Evolutionary conservation across 2,329 filamentous ascomycete genomes (phyloP).

Genomic region (Pleoardoris graminearum): DNA sequence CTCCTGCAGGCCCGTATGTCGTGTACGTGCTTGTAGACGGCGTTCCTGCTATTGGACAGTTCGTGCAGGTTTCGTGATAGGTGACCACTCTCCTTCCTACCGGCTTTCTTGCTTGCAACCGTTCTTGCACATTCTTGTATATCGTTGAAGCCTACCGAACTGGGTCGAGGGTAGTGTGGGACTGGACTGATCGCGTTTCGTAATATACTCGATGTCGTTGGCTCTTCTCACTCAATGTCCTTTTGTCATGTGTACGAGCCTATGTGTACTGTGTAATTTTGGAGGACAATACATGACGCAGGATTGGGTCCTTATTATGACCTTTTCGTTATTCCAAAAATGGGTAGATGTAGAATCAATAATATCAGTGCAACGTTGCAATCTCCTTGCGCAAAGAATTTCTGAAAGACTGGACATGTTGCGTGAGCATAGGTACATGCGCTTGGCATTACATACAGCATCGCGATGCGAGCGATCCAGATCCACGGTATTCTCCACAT

Average conservation of each 20-base stretch:
- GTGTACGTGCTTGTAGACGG: slow-evolving; percentile 62
- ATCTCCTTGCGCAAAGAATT: too few species aligned
- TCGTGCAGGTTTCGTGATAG: slow-evolving; percentile 50
- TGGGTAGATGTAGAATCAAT: too few species aligned
- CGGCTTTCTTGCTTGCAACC: not conserved
- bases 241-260: not conserved
- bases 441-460: not conserved
- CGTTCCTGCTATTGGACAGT: slow-evolving; percentile 57
- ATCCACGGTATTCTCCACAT: not conserved
- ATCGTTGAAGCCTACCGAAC: not conserved
- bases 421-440: not conserved
- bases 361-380: too few species aligned
- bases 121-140: slow-evolving; percentile 3
- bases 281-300: not conserved
- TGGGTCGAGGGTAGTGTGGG: not conserved
- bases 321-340: too few species aligned
- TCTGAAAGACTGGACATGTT: not conserved
- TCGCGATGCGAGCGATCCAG: not conserved
- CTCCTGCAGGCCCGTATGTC: slow-evolving; percentile 63
- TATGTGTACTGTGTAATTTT: not conserved
- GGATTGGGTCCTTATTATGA: not conserved
- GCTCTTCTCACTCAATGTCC: not conserved
- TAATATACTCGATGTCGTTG: not conserved
- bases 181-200: not conserved
- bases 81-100: not conserved